phyloP scores from a whole-genome alignment of 2,329 filamentous ascomycete species.

The Pyricularia grisea region DNA sequence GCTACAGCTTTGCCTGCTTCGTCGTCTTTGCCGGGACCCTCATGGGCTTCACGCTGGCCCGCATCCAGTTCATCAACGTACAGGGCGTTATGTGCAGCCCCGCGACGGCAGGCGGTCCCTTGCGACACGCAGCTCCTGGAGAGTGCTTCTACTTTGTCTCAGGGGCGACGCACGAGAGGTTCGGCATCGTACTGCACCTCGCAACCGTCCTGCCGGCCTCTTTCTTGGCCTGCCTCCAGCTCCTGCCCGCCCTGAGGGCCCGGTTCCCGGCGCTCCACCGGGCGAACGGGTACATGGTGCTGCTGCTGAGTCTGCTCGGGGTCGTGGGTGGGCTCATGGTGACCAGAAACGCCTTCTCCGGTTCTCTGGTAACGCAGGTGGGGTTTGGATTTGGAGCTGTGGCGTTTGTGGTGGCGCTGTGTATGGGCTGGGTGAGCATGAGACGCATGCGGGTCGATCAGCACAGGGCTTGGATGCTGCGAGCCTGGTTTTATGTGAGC shows the following conservation, averaged over 20 bases:
- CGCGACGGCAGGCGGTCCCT: background rate
- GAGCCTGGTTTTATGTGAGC: slow-evolving; percentile 3
- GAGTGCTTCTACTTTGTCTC: slow-evolving; percentile 24
- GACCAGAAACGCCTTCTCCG: slow-evolving; percentile 40
- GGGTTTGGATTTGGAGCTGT: background rate
- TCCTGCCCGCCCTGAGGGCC: slow-evolving; percentile 35
- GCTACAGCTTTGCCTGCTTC: slow-evolving; percentile 49
- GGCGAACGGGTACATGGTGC: slow-evolving; percentile 46
- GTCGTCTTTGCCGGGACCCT: slow-evolving; percentile 35
- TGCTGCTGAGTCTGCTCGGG: slow-evolving; percentile 35
- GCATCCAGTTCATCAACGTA: slow-evolving; percentile 38
- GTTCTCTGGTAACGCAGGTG: slow-evolving; percentile 37
- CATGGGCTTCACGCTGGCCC: slow-evolving; percentile 36
- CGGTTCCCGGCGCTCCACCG: slow-evolving; percentile 44
- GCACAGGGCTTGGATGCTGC: slow-evolving; percentile 6
- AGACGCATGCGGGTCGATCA: slow-evolving; percentile 1
- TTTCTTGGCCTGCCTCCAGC: slow-evolving; percentile 36
- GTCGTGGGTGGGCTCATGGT: slow-evolving; percentile 45
- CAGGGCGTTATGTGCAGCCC: slow-evolving; percentile 3
- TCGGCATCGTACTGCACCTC: slow-evolving; percentile 37
- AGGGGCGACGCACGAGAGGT: slow-evolving; percentile 14
- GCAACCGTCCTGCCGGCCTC: slow-evolving; percentile 31
- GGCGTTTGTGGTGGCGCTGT: slow-evolving; percentile 29
- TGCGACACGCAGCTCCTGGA: background rate
- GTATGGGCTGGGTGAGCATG: slow-evolving; percentile 39